Percentiles rank a stretch among this genome's conserved stretches.
phyloP scores from a whole-genome alignment of 345 rosid genomes.

The Citrus sp. region DNA sequence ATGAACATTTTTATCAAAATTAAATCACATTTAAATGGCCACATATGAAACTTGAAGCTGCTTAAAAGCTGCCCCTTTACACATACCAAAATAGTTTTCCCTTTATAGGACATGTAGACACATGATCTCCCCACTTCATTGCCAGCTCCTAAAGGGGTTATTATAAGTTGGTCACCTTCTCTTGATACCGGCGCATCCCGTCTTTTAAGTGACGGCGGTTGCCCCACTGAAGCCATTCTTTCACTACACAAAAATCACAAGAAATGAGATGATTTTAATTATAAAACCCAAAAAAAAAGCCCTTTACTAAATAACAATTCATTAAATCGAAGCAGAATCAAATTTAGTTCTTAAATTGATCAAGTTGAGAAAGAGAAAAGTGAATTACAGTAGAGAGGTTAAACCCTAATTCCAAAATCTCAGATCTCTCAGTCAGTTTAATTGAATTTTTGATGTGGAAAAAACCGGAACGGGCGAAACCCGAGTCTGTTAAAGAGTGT shows the following conservation, averaged over 20 bases:
- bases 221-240: conserved; percentile 54
- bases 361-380: neutral
- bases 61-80: neutral
- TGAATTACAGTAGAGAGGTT: neutral
- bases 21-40: neutral
- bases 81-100: conserved; percentile 66
- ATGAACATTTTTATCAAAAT: neutral
- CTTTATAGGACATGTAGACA: conserved; percentile 82
- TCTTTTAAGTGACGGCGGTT: conserved; percentile 51
- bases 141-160: conserved; percentile 90
- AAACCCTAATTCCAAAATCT: neutral
- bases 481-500: too few species aligned
- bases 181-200: conserved; percentile 55
- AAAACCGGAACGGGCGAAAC: too few species aligned
- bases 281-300: neutral
- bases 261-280: neutral
- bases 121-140: conserved; percentile 96
- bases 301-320: neutral
- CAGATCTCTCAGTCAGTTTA: neutral
- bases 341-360: neutral
- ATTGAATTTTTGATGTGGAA: too few species aligned
- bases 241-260: neutral
- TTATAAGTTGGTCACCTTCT: conserved; percentile 72
- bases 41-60: neutral
- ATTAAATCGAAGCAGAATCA: neutral